A percentile compares a stretch with the other conserved stretches of the same genome.
These are phyloP conservation scores for Hyphochytrium catenoides DNA, from an alignment of 352 stramenopile species.

Conservation along the genomic window DNA sequence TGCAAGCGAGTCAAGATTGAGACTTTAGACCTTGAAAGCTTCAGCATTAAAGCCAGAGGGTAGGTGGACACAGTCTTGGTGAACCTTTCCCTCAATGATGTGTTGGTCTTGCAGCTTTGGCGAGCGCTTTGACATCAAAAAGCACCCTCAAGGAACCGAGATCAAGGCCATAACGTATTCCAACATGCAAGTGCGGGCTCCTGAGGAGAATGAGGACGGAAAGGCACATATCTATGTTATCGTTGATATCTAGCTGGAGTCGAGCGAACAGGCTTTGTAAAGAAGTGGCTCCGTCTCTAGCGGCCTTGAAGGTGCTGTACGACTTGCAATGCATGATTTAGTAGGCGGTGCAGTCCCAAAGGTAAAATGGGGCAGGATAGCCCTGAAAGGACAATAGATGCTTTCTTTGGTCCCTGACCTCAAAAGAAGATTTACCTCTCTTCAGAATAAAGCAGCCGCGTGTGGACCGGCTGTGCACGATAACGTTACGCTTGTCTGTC, in stretches of 20 bases:
- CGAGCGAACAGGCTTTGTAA: too few species aligned
- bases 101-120: constrained; percentile 11
- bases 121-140: constrained; percentile 26
- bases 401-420: too few species aligned
- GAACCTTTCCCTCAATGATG: background rate
- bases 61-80: constrained; percentile 1
- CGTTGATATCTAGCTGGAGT: constrained; percentile 23
- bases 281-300: too few species aligned
- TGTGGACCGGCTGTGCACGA: too few species aligned
- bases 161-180: constrained; percentile 57
- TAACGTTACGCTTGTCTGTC: too few species aligned
- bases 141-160: constrained; percentile 38
- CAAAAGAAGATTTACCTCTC: too few species aligned
- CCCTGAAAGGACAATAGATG: too few species aligned
- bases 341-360: too few species aligned
- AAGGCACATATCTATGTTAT: constrained; percentile 21
- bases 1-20: constrained; percentile 10
- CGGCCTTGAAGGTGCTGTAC: too few species aligned
- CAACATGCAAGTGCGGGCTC: constrained; percentile 36
- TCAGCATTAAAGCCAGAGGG: constrained; percentile 2
- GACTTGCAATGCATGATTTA: too few species aligned
- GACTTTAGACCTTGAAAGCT: constrained; percentile 10
- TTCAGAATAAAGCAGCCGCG: too few species aligned
- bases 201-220: constrained; percentile 4
- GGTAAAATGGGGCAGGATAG: too few species aligned